phyloP scores from a whole-genome alignment of 2,329 filamentous ascomycete species.

The Colletotrichum sublineola region DNA sequence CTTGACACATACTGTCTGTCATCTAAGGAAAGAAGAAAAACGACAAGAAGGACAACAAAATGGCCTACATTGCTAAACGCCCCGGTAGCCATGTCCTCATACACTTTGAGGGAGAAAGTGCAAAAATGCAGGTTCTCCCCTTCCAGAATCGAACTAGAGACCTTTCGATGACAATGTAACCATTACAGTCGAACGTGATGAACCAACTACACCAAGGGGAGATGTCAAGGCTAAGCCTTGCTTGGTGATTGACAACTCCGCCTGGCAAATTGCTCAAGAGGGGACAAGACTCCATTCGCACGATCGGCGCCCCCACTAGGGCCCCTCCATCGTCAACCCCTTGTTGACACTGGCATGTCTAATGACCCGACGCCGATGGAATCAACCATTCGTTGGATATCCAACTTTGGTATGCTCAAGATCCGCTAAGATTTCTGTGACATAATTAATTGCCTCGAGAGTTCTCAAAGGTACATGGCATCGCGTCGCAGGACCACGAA shows the following conservation, averaged over 20 bases:
- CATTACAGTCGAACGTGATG: constrained; percentile 31
- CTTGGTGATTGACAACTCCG: not conserved
- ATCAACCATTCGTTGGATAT: too few species aligned
- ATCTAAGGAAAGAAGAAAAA: not conserved
- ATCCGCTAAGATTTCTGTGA: not conserved
- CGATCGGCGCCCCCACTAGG: not conserved
- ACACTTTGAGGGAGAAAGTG: not conserved
- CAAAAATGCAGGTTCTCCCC: constrained; percentile 11
- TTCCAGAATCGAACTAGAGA: constrained; percentile 30
- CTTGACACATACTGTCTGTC: not conserved
- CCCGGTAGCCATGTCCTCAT: not conserved
- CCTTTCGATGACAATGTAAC: constrained; percentile 29
- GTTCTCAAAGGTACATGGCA: too few species aligned
- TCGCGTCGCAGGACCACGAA: too few species aligned
- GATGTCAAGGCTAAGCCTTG: constrained; percentile 7
- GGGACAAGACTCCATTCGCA: not conserved
- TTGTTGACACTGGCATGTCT: not conserved
- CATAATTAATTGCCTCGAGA: too few species aligned
- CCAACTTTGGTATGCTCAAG: too few species aligned
- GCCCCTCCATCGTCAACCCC: not conserved
- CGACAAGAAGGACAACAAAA: not conserved
- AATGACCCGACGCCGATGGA: too few species aligned
- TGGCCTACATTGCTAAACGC: not conserved
- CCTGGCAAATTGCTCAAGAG: not conserved
- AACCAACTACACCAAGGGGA: constrained; percentile 31